These are phyloP conservation scores for Septoria petroselini DNA, from an alignment of 2,329 filamentous ascomycete species.

Conservation along the genomic window DNA sequence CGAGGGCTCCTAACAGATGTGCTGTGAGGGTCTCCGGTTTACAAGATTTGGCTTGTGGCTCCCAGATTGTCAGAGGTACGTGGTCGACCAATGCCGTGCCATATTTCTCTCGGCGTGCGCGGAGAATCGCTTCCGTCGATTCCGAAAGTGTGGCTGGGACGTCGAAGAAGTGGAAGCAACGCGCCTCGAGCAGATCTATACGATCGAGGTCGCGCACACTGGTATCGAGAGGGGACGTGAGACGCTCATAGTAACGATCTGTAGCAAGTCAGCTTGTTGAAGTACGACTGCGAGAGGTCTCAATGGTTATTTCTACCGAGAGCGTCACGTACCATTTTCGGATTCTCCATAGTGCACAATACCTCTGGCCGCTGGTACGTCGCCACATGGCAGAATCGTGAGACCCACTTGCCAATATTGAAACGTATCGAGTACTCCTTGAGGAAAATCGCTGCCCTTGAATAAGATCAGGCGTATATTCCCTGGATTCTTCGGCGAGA, in stretches of 20 bases:
- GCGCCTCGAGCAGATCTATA: slow-evolving; percentile 5
- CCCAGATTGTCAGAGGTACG: slow-evolving; percentile 29
- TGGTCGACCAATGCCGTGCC: neutral
- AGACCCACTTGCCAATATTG: slow-evolving; percentile 26
- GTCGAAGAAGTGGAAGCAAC: slow-evolving; percentile 32
- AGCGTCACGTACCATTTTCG: slow-evolving; percentile 18
- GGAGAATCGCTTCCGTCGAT: slow-evolving; percentile 13
- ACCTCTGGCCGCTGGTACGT: slow-evolving; percentile 27
- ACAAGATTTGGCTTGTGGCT: slow-evolving; percentile 33
- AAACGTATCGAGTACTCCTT: slow-evolving; percentile 19
- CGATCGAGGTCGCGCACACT: slow-evolving; percentile 18
- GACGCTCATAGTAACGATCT: slow-evolving; percentile 26
- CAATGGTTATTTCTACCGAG: neutral
- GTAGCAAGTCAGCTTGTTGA: neutral
- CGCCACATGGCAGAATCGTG: slow-evolving; percentile 13
- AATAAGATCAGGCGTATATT: slow-evolving; percentile 26
- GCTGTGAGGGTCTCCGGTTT: slow-evolving; percentile 20
- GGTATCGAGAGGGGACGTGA: slow-evolving; percentile 28
- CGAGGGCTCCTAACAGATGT: slow-evolving; percentile 20
- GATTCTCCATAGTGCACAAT: slow-evolving; percentile 27
- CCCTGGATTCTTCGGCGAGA: slow-evolving; percentile 5
- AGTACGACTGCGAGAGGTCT: too few relatives aligned
- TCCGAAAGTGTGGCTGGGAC: slow-evolving; percentile 19
- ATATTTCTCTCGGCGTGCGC: slow-evolving; percentile 3
- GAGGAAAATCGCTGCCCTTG: slow-evolving; percentile 29